Base-by-base conservation (phyloP, 371 early-diverging fungal genomes). In the Saksenaea oblongispora region DNA sequence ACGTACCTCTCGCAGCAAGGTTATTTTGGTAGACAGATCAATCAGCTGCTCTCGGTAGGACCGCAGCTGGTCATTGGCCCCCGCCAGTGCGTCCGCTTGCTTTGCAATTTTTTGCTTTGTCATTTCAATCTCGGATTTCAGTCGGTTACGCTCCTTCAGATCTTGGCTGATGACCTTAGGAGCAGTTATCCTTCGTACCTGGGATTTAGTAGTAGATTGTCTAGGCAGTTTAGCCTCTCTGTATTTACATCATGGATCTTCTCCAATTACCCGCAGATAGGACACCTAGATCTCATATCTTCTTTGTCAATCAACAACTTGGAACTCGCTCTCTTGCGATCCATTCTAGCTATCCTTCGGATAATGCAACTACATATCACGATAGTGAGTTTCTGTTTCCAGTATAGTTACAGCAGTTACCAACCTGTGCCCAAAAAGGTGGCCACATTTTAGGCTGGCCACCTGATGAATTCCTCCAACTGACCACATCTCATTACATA, bases 61-160 rank as follows among this genome's bases (percentile, higher is more conserved):
- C 51, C 79, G 83, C 3, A 76, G 79, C 7, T 79, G 75, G 44
- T 85, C 78, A 22, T 22, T 47, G 26, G 58, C 59, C 3, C 64
- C 66, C 36, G 66, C 74, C 18, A 62, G 27, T 0, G 71, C 69
- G 8, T 57, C 24, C 13, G 4, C 27, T 13, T 55, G 53, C 15
- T 61, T 3, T 10, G 34, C 36, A 10, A 35, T 56, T 24, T 47
- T 47, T 10, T 47, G 18, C 22, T 18, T 47, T 22, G 51, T 22
- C 5, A 2, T 22, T 34, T 56, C 22, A 17, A 39, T 58, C 17
- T 58, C 37, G 18, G 14, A 14, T n/a, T 58, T 26, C 58, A 27
- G 8, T 5, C 18, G 8, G n/a, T 17, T 34, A 31, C 37, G 58
- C 34, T 13, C 28, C 37, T 36, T 14, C 34, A 14, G 5, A 14